A percentile compares a stretch with the other conserved stretches of the same genome.
These are phyloP conservation scores for Dictyostelium purpureum DNA, from an alignment of 78 protist genomes.

Conservation along the genomic window DNA sequence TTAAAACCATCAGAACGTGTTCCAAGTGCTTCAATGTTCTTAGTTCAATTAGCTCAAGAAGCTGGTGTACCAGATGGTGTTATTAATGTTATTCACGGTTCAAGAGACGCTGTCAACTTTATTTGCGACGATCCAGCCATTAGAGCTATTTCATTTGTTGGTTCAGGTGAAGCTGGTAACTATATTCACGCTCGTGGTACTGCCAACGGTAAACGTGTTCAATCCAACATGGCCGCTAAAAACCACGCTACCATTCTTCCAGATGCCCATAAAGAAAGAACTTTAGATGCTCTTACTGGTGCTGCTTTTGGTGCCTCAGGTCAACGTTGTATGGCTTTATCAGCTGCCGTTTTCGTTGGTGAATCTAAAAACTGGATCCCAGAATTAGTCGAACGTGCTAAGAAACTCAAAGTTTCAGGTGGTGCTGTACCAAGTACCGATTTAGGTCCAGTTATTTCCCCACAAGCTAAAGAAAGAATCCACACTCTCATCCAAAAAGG, in stretches of 20 bases:
- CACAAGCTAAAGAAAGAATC: slow-evolving; percentile 86
- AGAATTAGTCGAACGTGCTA: slow-evolving; percentile 90
- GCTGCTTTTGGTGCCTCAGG: slow-evolving; percentile 99
- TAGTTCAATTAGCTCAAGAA: slow-evolving; percentile 90
- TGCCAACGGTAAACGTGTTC: slow-evolving; percentile 96
- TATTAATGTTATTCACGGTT: slow-evolving; percentile 88
- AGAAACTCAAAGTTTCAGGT: slow-evolving; percentile 75
- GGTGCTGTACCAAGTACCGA: slow-evolving; percentile 78
- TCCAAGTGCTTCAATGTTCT: slow-evolving; percentile 90
- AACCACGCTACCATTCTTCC: slow-evolving; percentile 98
- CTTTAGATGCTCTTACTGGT: slow-evolving; percentile 93
- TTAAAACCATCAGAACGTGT: slow-evolving; percentile 98
- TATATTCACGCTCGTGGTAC: slow-evolving; percentile 93
- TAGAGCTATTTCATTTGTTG: slow-evolving; percentile 98
- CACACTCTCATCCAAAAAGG: slow-evolving; percentile 77
- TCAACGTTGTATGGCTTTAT: slow-evolving; percentile 99
- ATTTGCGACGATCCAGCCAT: slow-evolving; percentile 94
- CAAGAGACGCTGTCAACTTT: slow-evolving; percentile 92
- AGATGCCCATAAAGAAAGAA: slow-evolving; percentile 93
- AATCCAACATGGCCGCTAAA: slow-evolving; percentile 98
- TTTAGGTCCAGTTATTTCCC: slow-evolving; percentile 96
- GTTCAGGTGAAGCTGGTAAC: slow-evolving; percentile 86
- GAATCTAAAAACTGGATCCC: slow-evolving; percentile 87
- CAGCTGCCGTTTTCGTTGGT: slow-evolving; percentile 96
- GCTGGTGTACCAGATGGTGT: slow-evolving; percentile 97